Base-by-base conservation (phyloP, 2,329 filamentous ascomycete species). In the Cladophialophora yegresii region DNA sequence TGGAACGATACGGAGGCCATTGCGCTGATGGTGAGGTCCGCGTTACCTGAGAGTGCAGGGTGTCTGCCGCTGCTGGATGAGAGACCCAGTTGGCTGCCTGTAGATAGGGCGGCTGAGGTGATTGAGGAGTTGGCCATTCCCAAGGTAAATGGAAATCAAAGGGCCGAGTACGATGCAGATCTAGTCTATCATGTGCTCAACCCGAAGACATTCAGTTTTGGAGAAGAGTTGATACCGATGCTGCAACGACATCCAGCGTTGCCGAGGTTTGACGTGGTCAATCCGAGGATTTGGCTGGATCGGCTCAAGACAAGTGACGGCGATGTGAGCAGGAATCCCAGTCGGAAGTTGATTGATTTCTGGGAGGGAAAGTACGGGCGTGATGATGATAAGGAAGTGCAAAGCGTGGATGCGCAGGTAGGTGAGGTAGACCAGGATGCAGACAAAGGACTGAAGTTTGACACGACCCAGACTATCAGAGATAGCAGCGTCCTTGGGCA, bases 1-100 rank as follows among this genome's bases (percentile, higher is more conserved):
- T 85, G 83, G 83, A 84, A 84, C 67, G 72, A 74, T 10, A 80
- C 76, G 0, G 83, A 84, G 66, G 82, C 81, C 0, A 82, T 84
- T 22, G 80, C 84, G 0, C 69, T 85, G 40, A 79, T 85, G 71
- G 71, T 86, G 0, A 55, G 63, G 28, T 62, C 53, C 9, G 62
- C 58, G 4, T 23, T 65, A 26, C 20, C 47, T 26, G 47, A 50
- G 22, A 79, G 78, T 28, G 77, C 77, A 22, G 79, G 79, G 0
- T 74, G 76, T 0, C 72, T 85, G 4, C 82, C 82, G 2, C 69
- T 69, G 3, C 73, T 85, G 1, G 71, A 78, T 4, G 81, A 84
- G 62, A 72, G 70, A 9, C 70, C 63, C 10, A 71, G 72, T 47
- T 82, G 80, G 80, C 68, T 81, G 1, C 79, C 79, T 0, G 78